Base-by-base conservation (phyloP, 2,329 filamentous ascomycete species). In the Fusarium nelsonii region DNA sequence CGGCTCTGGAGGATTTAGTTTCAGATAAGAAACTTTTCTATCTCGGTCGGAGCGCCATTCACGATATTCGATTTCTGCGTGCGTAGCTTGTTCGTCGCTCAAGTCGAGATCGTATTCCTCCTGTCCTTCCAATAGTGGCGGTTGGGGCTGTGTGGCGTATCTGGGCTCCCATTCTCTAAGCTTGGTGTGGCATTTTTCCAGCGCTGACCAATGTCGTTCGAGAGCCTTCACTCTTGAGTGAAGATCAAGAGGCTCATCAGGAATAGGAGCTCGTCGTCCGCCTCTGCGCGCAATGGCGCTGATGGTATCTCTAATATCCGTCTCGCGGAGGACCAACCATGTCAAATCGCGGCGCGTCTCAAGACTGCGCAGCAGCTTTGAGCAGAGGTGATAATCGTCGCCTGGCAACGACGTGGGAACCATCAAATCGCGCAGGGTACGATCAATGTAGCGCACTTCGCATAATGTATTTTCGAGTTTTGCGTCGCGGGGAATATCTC, bases 141-240 rank as follows among this genome's bases (percentile, higher is more conserved):
- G 59, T 1, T 61, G 49, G 2, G 34, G 18, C 7, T 65, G 50
- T 0, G 65, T 56, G 1, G 65, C 45, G 1, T 65, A 65, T 41
- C 48, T 68, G 2, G 52, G 50, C 28, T 68, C 60, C 59, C 65
- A 68, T 23, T 68, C 59, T 48, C 59, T 39, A 5, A 68, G 40
- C n/a, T 36, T 68, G 63, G 63, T 36, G 16, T 64, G 53, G 39
- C 59, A 64, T 64, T 64, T 64, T 64, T 64, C 59, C 61, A 53
- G 49, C 53, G 60, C 40, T 55, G 59, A 64, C 65, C 65, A 68
- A 40, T 68, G 60, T 5, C 30, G 23, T 7, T 60, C 45, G 6
- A 68, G 65, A 37, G 65, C 49, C 26, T 55, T 49, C 4, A 43
- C 49, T 26, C 65, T 66, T 4, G 1, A 11, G 9, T 65, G 65